phyloP scores from a whole-genome alignment of 73 alveolate genomes.

The Blepharisma japonicum region DNA sequence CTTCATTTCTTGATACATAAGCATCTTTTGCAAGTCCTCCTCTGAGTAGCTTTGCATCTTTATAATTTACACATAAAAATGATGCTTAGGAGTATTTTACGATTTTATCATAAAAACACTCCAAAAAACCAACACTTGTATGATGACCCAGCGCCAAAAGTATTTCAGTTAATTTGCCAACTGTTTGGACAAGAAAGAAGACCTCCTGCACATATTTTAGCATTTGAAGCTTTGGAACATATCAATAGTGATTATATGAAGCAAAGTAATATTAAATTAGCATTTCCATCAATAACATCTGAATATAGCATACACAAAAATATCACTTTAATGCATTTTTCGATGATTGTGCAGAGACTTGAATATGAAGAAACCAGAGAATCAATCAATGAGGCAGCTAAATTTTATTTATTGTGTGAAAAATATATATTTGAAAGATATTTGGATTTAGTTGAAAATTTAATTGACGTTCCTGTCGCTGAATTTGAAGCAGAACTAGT shows the following conservation, averaged over 20 bases:
- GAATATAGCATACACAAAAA: conserved; percentile 13
- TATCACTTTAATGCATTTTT: conserved; percentile 22
- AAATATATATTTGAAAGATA: conserved; percentile 25
- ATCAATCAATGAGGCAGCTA: background rate
- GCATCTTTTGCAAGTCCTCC: too few relatives aligned
- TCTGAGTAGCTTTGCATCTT: too few relatives aligned
- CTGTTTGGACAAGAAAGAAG: conserved; percentile 14
- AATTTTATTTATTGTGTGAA: background rate
- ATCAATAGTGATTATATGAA: background rate
- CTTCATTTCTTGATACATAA: too few relatives aligned
- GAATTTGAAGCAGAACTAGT: conserved; percentile 27
- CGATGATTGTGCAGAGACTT: background rate
- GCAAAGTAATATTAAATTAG: background rate
- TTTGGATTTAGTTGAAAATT: conserved; percentile 22
- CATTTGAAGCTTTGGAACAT: background rate
- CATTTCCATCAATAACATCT: background rate
- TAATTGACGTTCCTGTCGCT: background rate
- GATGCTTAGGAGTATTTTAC: too few relatives aligned
- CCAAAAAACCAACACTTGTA: too few relatives aligned
- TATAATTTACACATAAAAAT: too few relatives aligned
- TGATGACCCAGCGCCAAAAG: too few relatives aligned
- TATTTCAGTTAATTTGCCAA: background rate
- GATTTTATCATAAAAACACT: too few relatives aligned
- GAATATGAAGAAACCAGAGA: conserved; percentile 24
- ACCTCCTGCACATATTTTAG: conserved; percentile 18